Conservation (phyloP, 176 grass and related monocot genomes). For the Poa pratensis region DNA sequence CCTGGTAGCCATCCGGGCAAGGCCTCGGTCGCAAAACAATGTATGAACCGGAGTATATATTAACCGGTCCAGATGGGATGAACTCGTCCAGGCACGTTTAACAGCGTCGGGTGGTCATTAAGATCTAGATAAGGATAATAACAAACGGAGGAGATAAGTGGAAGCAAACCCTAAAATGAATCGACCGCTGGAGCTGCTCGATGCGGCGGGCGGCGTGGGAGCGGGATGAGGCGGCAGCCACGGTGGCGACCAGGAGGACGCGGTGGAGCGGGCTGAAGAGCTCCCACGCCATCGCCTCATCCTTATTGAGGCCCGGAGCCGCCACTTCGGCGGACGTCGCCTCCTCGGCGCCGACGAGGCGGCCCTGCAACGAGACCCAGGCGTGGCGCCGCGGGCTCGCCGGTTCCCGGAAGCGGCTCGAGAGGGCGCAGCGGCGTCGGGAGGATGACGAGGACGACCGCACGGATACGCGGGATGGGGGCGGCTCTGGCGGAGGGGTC, state of each 20-base stretch:
- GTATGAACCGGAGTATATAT: too few species aligned
- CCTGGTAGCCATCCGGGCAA: too few species aligned
- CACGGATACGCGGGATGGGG: conserved; percentile 42
- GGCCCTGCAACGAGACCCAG: conserved; percentile 79
- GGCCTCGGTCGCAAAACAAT: too few species aligned
- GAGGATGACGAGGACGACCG: conserved; percentile 16
- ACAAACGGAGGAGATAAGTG: neutral
- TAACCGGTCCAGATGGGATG: too few species aligned
- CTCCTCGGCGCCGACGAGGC: conserved; percentile 68
- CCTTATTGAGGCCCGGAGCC: conserved; percentile 29
- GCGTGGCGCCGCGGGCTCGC: conserved; percentile 43
- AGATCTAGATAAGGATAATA: neutral
- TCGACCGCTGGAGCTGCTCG: conserved; percentile 60
- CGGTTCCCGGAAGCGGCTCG: conserved; percentile 60
- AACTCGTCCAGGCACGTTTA: neutral
- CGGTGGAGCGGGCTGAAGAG: conserved; percentile 87
- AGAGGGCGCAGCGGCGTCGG: conserved; percentile 48
- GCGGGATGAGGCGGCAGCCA: conserved; percentile 69
- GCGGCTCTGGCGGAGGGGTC: conserved; percentile 11
- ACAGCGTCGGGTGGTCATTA: neutral
- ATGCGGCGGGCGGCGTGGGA: conserved; percentile 67
- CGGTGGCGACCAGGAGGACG: conserved; percentile 71
- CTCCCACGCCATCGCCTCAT: conserved; percentile 71
- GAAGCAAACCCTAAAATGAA: conserved; percentile 69
- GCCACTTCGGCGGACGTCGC: conserved; percentile 45